phyloP scores from a whole-genome alignment of 2,329 filamentous ascomycete species.

The Hypoxylon sp. region DNA sequence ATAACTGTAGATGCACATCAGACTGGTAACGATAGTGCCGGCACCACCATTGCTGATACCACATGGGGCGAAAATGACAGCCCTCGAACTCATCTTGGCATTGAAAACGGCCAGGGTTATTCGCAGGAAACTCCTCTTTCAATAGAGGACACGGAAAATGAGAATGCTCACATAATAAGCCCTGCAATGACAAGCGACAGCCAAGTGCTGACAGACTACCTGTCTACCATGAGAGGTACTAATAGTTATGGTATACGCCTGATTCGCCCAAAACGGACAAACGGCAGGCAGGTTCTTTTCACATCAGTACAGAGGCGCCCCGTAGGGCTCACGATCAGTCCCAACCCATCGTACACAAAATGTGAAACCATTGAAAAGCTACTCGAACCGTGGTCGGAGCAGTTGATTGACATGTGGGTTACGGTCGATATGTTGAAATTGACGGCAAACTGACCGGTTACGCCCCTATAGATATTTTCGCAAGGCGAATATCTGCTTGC shows the following conservation, averaged over 20 bases:
- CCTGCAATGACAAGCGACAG: constrained; percentile 73
- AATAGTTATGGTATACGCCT: constrained; percentile 47
- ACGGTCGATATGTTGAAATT: constrained; percentile 38
- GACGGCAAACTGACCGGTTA: background rate
- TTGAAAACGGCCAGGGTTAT: background rate
- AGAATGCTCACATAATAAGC: constrained; percentile 70
- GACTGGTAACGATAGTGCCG: background rate
- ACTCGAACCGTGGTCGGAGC: constrained; percentile 67
- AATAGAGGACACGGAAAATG: constrained; percentile 55
- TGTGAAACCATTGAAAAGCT: constrained; percentile 72
- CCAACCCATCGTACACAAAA: constrained; percentile 61
- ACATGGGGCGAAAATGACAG: background rate
- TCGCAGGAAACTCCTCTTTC: constrained; percentile 29
- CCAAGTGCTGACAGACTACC: constrained; percentile 72
- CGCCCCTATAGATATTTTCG: constrained; percentile 65
- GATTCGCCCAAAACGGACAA: constrained; percentile 45
- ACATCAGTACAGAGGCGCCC: constrained; percentile 64
- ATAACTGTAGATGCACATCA: background rate
- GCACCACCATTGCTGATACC: background rate
- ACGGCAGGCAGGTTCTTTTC: constrained; percentile 60
- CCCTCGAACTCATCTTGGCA: background rate
- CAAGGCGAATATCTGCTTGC: constrained; percentile 72
- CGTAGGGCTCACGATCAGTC: constrained; percentile 58
- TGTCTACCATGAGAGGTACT: constrained; percentile 58
- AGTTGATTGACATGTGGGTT: constrained; percentile 64